phyloP scores from a whole-genome alignment of 306 rosid species.

The Cotoneaster glaucophyllus region DNA sequence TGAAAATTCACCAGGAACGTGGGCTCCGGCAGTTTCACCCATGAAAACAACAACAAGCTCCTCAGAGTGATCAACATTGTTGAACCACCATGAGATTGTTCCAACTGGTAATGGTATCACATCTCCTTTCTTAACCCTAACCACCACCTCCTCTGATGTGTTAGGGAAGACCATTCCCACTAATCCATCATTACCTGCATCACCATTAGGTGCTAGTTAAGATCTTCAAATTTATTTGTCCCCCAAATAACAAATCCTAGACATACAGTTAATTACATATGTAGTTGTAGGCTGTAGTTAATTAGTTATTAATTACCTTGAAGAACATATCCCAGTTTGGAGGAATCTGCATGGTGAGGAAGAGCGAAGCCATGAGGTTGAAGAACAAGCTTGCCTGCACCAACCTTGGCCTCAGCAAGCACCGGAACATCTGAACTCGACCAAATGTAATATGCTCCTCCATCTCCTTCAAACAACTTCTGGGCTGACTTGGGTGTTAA shows the following conservation, averaged over 20 bases:
- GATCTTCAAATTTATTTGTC: no score
- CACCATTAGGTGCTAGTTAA: neutral
- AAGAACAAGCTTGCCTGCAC: constrained; percentile 45
- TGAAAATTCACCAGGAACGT: constrained; percentile 34
- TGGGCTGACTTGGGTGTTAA: constrained; percentile 33
- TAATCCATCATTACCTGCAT: constrained; percentile 39
- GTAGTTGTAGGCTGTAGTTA: neutral
- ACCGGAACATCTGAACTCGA: constrained; percentile 26
- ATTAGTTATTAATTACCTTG: constrained; percentile 28
- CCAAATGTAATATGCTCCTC: constrained; percentile 59
- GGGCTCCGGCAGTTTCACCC: constrained; percentile 42
- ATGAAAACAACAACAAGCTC: constrained; percentile 31
- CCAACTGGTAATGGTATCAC: constrained; percentile 47
- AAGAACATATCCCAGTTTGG: constrained; percentile 47
- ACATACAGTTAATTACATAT: no score
- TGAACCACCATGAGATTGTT: constrained; percentile 71
- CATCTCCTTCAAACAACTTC: constrained; percentile 40
- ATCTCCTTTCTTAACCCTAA: constrained; percentile 51
- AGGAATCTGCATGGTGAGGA: constrained; percentile 55
- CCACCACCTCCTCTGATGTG: constrained; percentile 29
- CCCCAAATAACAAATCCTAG: no score
- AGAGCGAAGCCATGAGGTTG: constrained; percentile 57
- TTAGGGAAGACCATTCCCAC: constrained; percentile 35
- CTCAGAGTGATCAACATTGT: constrained; percentile 29
- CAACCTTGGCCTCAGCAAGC: constrained; percentile 29